phyloP scores from a whole-genome alignment of 257 asterid species.

The Solanum tarapatanum region DNA sequence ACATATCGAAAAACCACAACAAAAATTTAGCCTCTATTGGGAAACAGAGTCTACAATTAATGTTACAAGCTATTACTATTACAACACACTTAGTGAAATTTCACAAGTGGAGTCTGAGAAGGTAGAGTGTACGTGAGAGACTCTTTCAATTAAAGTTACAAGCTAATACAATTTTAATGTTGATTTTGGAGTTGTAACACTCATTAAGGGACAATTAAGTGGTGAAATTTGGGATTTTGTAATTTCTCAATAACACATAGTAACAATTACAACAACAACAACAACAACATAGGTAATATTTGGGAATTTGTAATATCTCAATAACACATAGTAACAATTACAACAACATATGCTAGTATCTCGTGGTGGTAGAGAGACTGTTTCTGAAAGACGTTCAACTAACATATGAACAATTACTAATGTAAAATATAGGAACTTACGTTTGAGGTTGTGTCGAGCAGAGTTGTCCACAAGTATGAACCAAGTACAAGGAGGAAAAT shows the following conservation, averaged over 20 bases:
- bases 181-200: background rate
- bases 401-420: background rate
- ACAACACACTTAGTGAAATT: background rate
- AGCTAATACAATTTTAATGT: background rate
- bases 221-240: background rate
- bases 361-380: background rate
- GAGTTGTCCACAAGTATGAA: background rate
- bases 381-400: background rate
- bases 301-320: background rate
- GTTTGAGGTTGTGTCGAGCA: background rate
- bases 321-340: background rate
- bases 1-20: background rate
- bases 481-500: background rate
- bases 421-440: background rate
- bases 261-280: background rate
- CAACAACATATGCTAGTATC: background rate
- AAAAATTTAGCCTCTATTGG: background rate
- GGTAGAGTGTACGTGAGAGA: background rate
- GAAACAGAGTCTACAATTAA: background rate
- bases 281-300: no score
- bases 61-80: background rate
- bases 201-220: background rate
- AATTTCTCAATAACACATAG: background rate
- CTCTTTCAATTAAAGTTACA: background rate
- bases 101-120: background rate